A percentile compares a stretch with the other conserved stretches of the same genome.
phyloP scores from a whole-genome alignment of 345 rosid species.

The Arabidopsis suecica region DNA sequence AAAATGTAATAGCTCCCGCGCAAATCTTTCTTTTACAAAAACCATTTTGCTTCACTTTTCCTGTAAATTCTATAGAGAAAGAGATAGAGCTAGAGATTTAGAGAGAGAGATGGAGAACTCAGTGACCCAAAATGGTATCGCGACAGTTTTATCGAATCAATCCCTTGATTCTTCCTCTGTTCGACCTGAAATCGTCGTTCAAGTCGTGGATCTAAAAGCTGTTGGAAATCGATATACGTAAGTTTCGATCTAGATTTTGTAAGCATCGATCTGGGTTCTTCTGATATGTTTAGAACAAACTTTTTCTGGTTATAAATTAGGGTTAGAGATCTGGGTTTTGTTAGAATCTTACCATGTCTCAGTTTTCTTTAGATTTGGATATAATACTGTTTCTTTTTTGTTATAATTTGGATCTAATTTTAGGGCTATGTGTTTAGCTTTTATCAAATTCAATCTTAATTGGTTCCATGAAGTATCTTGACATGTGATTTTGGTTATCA shows the following conservation, averaged over 20 bases:
- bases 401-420: neutral
- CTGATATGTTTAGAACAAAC: too few relatives aligned
- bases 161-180: slow-evolving; percentile 61
- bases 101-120: slow-evolving; percentile 55
- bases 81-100: slow-evolving; percentile 18
- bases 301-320: neutral
- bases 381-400: neutral
- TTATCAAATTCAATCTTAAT: neutral
- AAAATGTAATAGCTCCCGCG: slow-evolving; percentile 39
- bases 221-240: slow-evolving; percentile 84
- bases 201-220: slow-evolving; percentile 80
- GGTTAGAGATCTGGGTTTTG: slow-evolving; percentile 13
- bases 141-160: slow-evolving; percentile 55
- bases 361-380: neutral
- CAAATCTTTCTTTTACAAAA: slow-evolving; percentile 13
- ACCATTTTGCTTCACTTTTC: neutral
- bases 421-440: neutral
- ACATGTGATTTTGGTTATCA: slow-evolving; percentile 35
- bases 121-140: slow-evolving; percentile 65
- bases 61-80: slow-evolving; percentile 30
- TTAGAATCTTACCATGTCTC: neutral
- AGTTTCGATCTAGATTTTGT: slow-evolving; percentile 1
- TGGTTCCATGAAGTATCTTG: slow-evolving; percentile 16
- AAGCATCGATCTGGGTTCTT: slow-evolving; percentile 9
- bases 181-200: slow-evolving; percentile 66